Percentiles rank a stretch among this genome's conserved stretches.
Evolutionary conservation across 768 basidiomycete species (phyloP).

Genomic region (Candolleomyces eurysporus): DNA sequence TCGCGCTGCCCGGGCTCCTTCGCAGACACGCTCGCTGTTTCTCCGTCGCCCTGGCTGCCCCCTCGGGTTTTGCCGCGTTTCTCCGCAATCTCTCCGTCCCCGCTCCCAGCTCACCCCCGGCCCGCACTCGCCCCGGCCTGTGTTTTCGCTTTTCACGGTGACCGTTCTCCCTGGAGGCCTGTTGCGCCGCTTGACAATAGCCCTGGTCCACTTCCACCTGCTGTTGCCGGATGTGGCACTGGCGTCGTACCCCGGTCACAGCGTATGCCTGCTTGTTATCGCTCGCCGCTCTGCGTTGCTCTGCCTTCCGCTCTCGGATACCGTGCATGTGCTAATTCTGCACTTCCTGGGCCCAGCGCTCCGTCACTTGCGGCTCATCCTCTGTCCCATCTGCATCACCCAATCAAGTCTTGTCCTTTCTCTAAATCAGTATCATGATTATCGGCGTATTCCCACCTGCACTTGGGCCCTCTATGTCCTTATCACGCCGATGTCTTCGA

Average conservation of each 20-base stretch:
- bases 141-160: not conserved
- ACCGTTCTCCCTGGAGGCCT: too few species aligned
- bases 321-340: too few species aligned
- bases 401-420: not conserved
- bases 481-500: not conserved
- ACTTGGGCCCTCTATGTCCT: not conserved
- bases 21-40: too few species aligned
- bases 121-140: conserved; percentile 5
- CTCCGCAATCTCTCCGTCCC: conserved; percentile 12
- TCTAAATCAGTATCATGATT: not conserved
- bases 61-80: conserved; percentile 12
- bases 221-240: too few species aligned
- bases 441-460: not conserved
- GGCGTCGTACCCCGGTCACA: too few species aligned
- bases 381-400: not conserved
- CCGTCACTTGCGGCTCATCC: not conserved
- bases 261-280: too few species aligned
- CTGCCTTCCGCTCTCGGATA: too few species aligned
- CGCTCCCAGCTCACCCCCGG: conserved; percentile 3
- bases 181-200: too few species aligned
- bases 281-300: too few species aligned
- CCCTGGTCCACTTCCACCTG: too few species aligned
- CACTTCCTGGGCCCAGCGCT: not conserved
- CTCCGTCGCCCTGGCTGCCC: too few species aligned
- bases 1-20: too few species aligned